A percentile compares a stretch with the other conserved stretches of the same genome.
Conservation (phyloP, 805 yeast genomes). For the Kodamaea jinghongensis region DNA sequence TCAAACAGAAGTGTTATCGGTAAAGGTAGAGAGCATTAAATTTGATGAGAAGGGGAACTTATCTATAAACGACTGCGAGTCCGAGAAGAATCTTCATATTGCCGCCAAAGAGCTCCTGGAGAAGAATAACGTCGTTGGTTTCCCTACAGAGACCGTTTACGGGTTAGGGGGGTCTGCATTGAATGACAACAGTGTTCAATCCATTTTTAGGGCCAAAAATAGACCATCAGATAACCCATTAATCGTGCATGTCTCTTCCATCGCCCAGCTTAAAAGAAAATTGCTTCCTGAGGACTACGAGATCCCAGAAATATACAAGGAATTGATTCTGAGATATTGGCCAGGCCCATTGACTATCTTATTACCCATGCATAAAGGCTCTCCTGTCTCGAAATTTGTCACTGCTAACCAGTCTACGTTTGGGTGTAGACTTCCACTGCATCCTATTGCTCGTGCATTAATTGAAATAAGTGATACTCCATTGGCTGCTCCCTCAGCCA, state of each 20-base stretch:
- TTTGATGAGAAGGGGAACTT: constrained; percentile 43
- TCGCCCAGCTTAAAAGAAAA: constrained; percentile 63
- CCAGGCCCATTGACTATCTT: constrained; percentile 94
- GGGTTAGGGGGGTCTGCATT: constrained; percentile 91
- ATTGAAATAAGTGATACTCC: constrained; percentile 84
- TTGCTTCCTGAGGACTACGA: constrained; percentile 47
- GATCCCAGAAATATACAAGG: constrained; percentile 67
- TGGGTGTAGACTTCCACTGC: constrained; percentile 86
- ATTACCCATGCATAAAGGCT: constrained; percentile 52
- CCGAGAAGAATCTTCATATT: constrained; percentile 46
- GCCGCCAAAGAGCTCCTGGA: constrained; percentile 59
- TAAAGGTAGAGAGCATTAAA: constrained; percentile 49
- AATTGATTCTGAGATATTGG: constrained; percentile 74
- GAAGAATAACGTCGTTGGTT: constrained; percentile 69
- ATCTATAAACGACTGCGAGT: constrained; percentile 48
- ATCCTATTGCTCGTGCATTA: constrained; percentile 87
- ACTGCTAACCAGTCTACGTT: constrained; percentile 88
- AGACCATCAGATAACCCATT: constrained; percentile 95
- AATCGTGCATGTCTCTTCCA: constrained; percentile 82
- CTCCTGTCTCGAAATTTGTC: constrained; percentile 66
- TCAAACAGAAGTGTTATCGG: constrained; percentile 46
- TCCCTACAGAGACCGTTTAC: constrained; percentile 97
- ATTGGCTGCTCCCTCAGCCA: constrained; percentile 96
- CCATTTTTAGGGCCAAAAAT: constrained; percentile 84
- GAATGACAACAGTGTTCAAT: constrained; percentile 64